These are phyloP conservation scores for Suillus fuscotomentosus DNA, from an alignment of 768 basidiomycete genomes.

Conservation along the genomic window DNA sequence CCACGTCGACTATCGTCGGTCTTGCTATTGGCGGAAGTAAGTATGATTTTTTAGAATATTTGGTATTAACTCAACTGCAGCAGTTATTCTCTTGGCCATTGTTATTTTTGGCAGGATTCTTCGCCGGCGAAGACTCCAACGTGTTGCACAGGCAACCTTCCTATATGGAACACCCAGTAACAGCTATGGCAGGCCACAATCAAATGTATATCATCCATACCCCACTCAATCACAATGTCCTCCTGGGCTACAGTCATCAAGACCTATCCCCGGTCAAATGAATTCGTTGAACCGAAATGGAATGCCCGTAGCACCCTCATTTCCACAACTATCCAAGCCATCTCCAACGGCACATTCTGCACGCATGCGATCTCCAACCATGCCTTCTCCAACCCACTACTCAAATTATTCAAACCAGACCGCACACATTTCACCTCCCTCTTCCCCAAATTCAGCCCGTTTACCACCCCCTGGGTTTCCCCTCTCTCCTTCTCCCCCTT, in stretches of 20 bases:
- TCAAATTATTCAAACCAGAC: background rate
- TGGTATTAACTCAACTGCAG: background rate
- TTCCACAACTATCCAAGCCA: conserved; percentile 1
- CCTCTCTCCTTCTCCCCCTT: background rate
- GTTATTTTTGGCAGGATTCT: background rate
- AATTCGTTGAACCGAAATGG: background rate
- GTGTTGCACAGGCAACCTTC: too few species aligned
- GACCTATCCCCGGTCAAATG: background rate
- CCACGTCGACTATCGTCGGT: background rate
- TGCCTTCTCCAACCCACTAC: background rate
- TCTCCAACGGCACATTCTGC: conserved; percentile 2
- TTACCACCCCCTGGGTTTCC: background rate
- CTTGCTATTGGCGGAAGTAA: background rate
- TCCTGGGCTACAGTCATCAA: background rate
- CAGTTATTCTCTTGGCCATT: background rate
- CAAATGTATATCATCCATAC: background rate
- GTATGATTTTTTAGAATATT: background rate
- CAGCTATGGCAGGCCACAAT: background rate
- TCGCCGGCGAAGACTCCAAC: background rate
- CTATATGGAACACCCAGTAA: background rate
- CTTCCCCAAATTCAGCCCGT: background rate
- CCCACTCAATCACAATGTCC: background rate
- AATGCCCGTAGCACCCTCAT: background rate
- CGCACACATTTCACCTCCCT: background rate
- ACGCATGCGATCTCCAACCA: background rate